Percentiles rank a stretch among this genome's conserved stretches.
phyloP scores from a whole-genome alignment of 208 protist species.

The Spongospora subterranea region DNA sequence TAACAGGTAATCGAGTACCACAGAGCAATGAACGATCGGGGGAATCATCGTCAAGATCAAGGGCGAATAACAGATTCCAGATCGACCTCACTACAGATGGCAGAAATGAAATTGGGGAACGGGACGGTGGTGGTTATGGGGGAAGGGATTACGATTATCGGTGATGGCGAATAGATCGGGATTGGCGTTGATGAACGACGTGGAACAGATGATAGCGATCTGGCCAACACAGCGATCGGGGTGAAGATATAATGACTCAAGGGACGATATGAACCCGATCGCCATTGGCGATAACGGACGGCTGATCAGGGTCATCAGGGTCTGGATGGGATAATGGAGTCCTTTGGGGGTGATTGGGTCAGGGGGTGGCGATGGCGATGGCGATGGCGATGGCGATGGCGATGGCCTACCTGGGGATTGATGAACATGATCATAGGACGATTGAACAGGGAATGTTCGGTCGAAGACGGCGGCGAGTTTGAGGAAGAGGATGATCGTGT shows the following conservation, averaged over 20 bases:
- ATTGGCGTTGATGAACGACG: background rate
- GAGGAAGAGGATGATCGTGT: background rate
- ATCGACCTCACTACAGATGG: background rate
- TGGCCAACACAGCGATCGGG: background rate
- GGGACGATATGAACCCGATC: constrained; percentile 13
- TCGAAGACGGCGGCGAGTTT: constrained; percentile 54
- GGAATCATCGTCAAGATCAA: background rate
- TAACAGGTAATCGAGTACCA: constrained; percentile 1
- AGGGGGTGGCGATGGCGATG: too few species aligned
- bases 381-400: too few species aligned
- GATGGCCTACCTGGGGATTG: too few species aligned
- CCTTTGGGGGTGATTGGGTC: too few species aligned
- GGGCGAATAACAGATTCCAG: background rate
- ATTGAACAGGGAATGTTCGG: constrained; percentile 35
- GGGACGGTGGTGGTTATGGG: background rate
- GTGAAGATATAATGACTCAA: background rate
- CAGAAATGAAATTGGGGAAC: too few species aligned
- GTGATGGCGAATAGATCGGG: background rate
- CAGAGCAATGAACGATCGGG: background rate
- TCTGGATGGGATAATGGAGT: constrained; percentile 19
- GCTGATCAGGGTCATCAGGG: background rate
- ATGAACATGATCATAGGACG: too few species aligned
- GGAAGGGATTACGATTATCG: background rate
- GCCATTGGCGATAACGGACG: background rate
- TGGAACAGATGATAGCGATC: background rate